Evolutionary conservation across 345 rosid genomes (phyloP).

Genomic region (Acer negundo): DNA sequence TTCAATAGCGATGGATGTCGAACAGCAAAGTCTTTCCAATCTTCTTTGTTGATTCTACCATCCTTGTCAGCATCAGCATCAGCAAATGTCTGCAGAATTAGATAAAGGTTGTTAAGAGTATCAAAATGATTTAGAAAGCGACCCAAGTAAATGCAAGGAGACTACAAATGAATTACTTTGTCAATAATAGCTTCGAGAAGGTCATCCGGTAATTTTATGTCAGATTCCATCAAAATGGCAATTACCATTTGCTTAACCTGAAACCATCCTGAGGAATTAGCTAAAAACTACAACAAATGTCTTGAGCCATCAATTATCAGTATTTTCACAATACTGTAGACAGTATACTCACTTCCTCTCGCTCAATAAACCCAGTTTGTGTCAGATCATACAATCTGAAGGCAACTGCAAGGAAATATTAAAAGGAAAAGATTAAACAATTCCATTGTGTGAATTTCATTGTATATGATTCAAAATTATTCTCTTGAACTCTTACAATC

Average conservation of each 20-base stretch:
- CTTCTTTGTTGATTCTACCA: slow-evolving; percentile 64
- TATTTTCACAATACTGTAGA: not conserved
- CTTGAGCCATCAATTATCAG: not conserved
- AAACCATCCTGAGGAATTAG: slow-evolving; percentile 5
- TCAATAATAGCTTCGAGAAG: slow-evolving; percentile 70
- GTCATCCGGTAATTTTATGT: slow-evolving; percentile 53
- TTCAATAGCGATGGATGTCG: slow-evolving; percentile 62
- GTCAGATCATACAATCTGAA: slow-evolving; percentile 83
- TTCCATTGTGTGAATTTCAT: not conserved
- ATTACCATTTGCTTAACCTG: slow-evolving; percentile 88
- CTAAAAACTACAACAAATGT: not conserved
- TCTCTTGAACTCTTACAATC: slow-evolving; percentile 57
- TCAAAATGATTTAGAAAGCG: not conserved
- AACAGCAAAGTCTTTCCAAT: slow-evolving; percentile 64
- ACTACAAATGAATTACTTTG: slow-evolving; percentile 35
- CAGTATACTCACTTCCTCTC: slow-evolving; percentile 67
- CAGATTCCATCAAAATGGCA: slow-evolving; percentile 72
- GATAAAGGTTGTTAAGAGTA: slow-evolving; percentile 6
- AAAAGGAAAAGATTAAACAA: slow-evolving; percentile 9
- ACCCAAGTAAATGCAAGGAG: slow-evolving; percentile 2
- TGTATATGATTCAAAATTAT: slow-evolving; percentile 1
- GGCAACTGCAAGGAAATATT: slow-evolving; percentile 58
- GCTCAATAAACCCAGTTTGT: slow-evolving; percentile 80
- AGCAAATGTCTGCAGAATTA: slow-evolving; percentile 60
- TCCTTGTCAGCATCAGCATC: slow-evolving; percentile 70